Evolutionary conservation across 805 yeast genomes (phyloP).

Genomic region (Kodamaea laetipori): DNA sequence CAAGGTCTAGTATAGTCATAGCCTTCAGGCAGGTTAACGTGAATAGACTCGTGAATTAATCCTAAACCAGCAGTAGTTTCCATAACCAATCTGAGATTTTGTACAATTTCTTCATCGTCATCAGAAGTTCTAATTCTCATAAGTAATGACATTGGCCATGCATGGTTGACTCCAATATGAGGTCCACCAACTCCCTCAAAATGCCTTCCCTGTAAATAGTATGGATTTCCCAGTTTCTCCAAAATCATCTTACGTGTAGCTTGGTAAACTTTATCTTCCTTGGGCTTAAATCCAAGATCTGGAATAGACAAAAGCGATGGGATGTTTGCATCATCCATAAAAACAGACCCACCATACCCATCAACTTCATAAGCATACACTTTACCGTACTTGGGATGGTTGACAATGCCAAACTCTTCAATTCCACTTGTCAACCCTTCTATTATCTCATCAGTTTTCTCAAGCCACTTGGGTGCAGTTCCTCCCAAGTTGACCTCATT

Average conservation of each 20-base stretch:
- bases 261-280: conserved; percentile 61
- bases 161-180: conserved; percentile 75
- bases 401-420: conserved; percentile 60
- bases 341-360: conserved; percentile 71
- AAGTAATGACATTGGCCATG: conserved; percentile 91
- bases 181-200: conserved; percentile 91
- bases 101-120: conserved; percentile 66
- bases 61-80: conserved; percentile 73
- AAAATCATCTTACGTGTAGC: conserved; percentile 80
- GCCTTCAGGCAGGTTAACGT: conserved; percentile 56
- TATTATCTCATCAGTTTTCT: conserved; percentile 39
- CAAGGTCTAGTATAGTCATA: conserved; percentile 72
- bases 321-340: conserved; percentile 91
- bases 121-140: conserved; percentile 73
- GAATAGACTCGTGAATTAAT: conserved; percentile 78
- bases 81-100: conserved; percentile 52
- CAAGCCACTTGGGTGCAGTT: conserved; percentile 13
- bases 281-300: conserved; percentile 64
- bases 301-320: conserved; percentile 83
- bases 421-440: conserved; percentile 55
- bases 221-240: conserved; percentile 73
- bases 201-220: conserved; percentile 59
- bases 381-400: conserved; percentile 68
- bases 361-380: conserved; percentile 90
- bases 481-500: conserved; percentile 5